Percentiles rank a stretch among this genome's conserved stretches.
These are phyloP conservation scores for Tetrapisispora iriomotensis DNA, from an alignment of 805 yeast species.

Conservation along the genomic window DNA sequence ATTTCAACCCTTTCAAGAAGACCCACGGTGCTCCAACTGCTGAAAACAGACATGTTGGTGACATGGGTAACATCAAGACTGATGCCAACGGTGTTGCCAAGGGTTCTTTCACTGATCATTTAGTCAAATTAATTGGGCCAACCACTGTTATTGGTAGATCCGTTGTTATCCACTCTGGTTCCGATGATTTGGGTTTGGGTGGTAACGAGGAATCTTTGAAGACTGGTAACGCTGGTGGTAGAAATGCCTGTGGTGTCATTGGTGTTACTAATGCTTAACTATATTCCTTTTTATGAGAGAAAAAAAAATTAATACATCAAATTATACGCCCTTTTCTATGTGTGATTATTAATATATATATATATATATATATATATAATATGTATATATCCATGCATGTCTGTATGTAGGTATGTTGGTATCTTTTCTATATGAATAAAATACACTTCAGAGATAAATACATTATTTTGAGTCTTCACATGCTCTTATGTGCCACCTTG, in stretches of 20 bases:
- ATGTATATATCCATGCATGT: background rate
- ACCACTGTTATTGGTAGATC: conserved; percentile 90
- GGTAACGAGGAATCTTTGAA: conserved; percentile 83
- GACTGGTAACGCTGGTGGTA: conserved; percentile 96
- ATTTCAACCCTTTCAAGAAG: conserved; percentile 84
- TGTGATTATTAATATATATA: background rate
- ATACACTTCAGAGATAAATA: too few relatives aligned
- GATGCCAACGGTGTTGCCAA: conserved; percentile 84
- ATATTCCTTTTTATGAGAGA: background rate
- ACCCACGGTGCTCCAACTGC: conserved; percentile 87
- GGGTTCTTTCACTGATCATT: conserved; percentile 71
- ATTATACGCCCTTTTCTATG: background rate
- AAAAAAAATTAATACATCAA: background rate
- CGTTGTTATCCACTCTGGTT: conserved; percentile 87
- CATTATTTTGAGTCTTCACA: too few relatives aligned
- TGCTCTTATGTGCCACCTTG: too few relatives aligned
- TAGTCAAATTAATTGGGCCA: conserved; percentile 76
- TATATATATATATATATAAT: background rate
- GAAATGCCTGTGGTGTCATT: conserved; percentile 98
- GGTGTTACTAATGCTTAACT: conserved; percentile 35
- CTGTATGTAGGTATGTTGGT: too few relatives aligned
- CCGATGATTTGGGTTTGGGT: conserved; percentile 92
- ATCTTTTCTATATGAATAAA: too few relatives aligned
- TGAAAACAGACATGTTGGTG: conserved; percentile 49
- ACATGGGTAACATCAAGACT: conserved; percentile 87